A percentile compares a stretch with the other conserved stretches of the same genome.
Evolutionary conservation across 202 grass and related monocot genomes (phyloP).

Genomic region (Hordeum pubiflorum): DNA sequence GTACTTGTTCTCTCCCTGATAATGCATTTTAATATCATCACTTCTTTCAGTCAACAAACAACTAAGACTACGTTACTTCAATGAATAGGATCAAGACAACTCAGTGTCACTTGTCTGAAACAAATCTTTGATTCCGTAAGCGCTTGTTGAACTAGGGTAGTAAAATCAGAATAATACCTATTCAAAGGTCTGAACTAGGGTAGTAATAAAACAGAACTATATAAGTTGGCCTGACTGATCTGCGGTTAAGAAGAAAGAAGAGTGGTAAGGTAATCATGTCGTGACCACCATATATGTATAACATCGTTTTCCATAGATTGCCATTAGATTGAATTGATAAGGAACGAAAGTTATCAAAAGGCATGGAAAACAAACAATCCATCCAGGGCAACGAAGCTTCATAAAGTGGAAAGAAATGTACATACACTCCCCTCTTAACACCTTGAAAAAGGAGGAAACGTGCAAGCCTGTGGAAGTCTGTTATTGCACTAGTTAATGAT

Average conservation of each 20-base stretch:
- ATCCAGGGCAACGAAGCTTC: not conserved
- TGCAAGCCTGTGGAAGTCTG: not conserved
- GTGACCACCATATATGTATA: not conserved
- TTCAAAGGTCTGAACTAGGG: too few species aligned
- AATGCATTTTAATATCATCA: too few species aligned
- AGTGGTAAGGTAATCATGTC: not conserved
- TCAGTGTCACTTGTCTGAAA: not conserved
- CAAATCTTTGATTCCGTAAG: not conserved
- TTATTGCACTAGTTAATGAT: not conserved
- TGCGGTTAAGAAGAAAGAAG: not conserved
- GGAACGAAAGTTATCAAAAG: not conserved
- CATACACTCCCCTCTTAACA: not conserved
- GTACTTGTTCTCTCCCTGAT: too few species aligned
- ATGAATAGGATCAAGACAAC: not conserved
- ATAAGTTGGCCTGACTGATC: not conserved
- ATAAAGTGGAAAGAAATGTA: not conserved
- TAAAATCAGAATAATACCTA: too few species aligned
- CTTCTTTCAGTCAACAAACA: too few species aligned
- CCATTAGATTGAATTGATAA: not conserved
- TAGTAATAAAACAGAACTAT: too few species aligned
- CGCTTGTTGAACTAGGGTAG: too few species aligned
- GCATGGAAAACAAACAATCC: not conserved
- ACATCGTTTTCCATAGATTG: not conserved
- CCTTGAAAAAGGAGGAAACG: not conserved
- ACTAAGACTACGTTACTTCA: too few species aligned